A percentile compares a stretch with the other conserved stretches of the same genome.
These are phyloP conservation scores for Kluyveromyces sp. DNA, from an alignment of 1,139 yeast genomes.

Conservation along the genomic window DNA sequence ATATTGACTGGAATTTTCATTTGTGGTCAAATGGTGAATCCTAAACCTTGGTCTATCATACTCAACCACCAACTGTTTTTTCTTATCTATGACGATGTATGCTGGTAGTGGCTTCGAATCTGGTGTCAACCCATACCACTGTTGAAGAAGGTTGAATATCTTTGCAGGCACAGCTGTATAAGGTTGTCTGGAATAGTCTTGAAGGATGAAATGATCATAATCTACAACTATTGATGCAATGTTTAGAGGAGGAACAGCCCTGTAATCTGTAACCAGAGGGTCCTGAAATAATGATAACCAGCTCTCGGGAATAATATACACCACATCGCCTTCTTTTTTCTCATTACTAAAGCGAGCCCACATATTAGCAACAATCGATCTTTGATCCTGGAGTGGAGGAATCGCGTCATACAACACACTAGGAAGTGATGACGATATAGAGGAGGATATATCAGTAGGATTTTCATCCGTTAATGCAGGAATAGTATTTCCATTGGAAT, in stretches of 20 bases:
- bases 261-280: slow-evolving; percentile 14
- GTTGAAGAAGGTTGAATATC: slow-evolving; percentile 37
- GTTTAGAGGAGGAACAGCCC: slow-evolving; percentile 32
- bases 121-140: slow-evolving; percentile 49
- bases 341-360: slow-evolving; percentile 6
- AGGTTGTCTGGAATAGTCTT: slow-evolving; percentile 26
- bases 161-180: slow-evolving; percentile 34
- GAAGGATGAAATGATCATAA: slow-evolving; percentile 28
- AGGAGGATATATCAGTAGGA: background rate
- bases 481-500: background rate
- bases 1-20: slow-evolving; percentile 18
- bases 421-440: background rate
- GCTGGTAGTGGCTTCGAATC: slow-evolving; percentile 41
- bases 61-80: slow-evolving; percentile 42
- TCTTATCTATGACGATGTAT: slow-evolving; percentile 34
- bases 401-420: slow-evolving; percentile 10
- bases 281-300: slow-evolving; percentile 34
- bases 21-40: slow-evolving; percentile 41
- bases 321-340: slow-evolving; percentile 28
- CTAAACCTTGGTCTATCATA: slow-evolving; percentile 44
- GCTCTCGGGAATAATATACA: slow-evolving; percentile 31
- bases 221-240: slow-evolving; percentile 27
- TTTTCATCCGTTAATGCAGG: background rate
- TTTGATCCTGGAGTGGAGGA: slow-evolving; percentile 13
- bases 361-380: slow-evolving; percentile 12